Evolutionary conservation across 2,329 filamentous ascomycete species (phyloP).

Genomic region (Colletotrichum higginsianum): DNA sequence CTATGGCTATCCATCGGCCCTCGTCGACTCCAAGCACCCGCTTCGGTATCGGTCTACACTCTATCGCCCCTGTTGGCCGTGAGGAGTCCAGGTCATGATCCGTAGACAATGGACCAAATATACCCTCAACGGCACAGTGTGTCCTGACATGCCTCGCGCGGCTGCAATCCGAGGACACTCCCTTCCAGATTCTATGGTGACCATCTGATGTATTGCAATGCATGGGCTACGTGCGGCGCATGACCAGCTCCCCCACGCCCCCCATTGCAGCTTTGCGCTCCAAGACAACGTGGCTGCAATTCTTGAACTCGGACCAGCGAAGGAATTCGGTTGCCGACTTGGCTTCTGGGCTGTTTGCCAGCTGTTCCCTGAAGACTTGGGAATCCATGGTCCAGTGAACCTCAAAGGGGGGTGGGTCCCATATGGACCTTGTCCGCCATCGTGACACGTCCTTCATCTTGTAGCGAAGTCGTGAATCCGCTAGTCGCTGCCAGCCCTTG

Average conservation of each 20-base stretch:
- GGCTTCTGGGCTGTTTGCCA: constrained; percentile 26
- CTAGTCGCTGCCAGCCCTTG: constrained; percentile 20
- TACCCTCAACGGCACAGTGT: not conserved
- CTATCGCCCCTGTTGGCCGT: not conserved
- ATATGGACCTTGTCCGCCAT: constrained; percentile 2
- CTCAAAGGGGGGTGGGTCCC: not conserved
- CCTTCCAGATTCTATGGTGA: not conserved
- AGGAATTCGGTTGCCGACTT: constrained; percentile 30
- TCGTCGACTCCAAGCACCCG: not conserved
- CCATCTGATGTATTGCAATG: constrained; percentile 9
- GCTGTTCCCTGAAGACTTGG: not conserved
- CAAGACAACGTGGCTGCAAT: constrained; percentile 6
- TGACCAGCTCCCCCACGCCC: not conserved
- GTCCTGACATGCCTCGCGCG: constrained; percentile 2
- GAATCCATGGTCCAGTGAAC: not conserved
- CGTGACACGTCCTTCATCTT: not conserved
- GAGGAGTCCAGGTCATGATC: no score
- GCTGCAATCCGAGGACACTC: not conserved
- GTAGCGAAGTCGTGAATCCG: constrained; percentile 12
- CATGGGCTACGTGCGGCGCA: not conserved
- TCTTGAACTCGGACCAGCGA: not conserved
- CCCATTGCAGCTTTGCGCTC: constrained; percentile 13
- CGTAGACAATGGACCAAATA: constrained; percentile 1
- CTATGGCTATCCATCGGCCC: not conserved
- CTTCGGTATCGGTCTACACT: constrained; percentile 1